Evolutionary conservation across 2,329 filamentous ascomycete genomes (phyloP), one percentile per base, ranked within the genome.

Genomic region (Penicillium capsulatum): DNA sequence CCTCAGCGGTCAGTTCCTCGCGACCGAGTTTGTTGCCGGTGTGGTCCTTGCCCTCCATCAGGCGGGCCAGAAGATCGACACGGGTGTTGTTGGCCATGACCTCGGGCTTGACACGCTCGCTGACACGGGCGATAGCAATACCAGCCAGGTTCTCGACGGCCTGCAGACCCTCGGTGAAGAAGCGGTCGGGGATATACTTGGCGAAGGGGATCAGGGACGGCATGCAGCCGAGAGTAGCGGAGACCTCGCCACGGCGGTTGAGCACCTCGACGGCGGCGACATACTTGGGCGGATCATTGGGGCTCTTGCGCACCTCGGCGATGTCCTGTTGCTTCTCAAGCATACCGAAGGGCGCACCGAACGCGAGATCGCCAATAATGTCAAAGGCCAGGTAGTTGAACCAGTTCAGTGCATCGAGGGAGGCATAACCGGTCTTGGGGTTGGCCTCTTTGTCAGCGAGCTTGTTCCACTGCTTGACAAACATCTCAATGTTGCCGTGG

Each of bases 31-130:
- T 82, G 43, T 86, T 71, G 40, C 88, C 89, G 16, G 79, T 83
- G 45, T 86, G 83, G 61, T 95, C 87, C 40, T 84, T 82, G 33
- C 86, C 88, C 65, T 94, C 84, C 80, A 94, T 91, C 7, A 96
- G 71, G 2, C 86, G 77, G 1, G 85, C 81, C 3, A 95, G 80
- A 1, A 96, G 76, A 56, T 96, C 89, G 34, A 83, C 82, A 45
- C 89, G 83, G 24, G 79, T 75, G 15, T 78, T 74, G 4, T 77
- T 69, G 2, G 75, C 77, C n/a, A 66, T 65, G 32, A 73, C 70
- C 29, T 83, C 80, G 43, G 79, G 79, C 7, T 84, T 82, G 1
- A 94, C 71, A 11, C 89, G 79, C 13, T 79, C 73, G 49, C 81
- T 82, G 34, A 95, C 90, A 4, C 86, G 77, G 1, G 89, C 87